Percentiles rank a stretch among this genome's conserved stretches.
These are phyloP conservation scores for Hirschfeldia incana DNA, from an alignment of 345 rosid species.

Conservation along the genomic window DNA sequence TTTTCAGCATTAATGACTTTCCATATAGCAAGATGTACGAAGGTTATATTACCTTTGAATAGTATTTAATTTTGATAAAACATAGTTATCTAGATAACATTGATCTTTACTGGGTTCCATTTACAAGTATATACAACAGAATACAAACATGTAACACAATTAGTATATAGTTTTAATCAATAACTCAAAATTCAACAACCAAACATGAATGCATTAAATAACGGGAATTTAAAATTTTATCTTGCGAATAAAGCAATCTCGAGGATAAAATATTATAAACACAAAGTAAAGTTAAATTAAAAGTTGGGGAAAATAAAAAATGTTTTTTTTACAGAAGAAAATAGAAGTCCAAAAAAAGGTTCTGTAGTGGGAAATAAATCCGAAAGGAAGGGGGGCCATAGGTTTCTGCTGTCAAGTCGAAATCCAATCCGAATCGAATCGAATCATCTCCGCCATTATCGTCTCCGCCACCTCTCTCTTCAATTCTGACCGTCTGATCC, in stretches of 20 bases:
- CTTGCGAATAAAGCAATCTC: conserved; percentile 14
- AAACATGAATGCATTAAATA: neutral
- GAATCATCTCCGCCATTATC: conserved; percentile 38
- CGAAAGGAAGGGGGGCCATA: conserved; percentile 37
- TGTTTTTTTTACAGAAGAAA: neutral
- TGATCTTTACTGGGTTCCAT: neutral
- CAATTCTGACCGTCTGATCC: conserved; percentile 17
- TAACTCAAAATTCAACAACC: neutral
- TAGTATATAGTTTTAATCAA: neutral
- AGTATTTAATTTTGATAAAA: neutral
- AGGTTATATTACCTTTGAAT: neutral
- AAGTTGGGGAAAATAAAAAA: neutral
- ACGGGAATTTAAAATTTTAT: neutral
- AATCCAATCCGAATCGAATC: conserved; percentile 24
- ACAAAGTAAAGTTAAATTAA: neutral
- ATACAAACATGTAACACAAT: neutral
- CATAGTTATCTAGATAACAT: neutral
- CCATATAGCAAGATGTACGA: neutral
- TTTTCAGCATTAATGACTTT: neutral
- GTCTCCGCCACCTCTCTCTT: conserved; percentile 23
- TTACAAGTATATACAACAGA: neutral
- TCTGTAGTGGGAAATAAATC: conserved; percentile 40
- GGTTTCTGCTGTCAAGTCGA: conserved; percentile 40
- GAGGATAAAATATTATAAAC: neutral
- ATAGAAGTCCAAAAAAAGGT: conserved; percentile 36